phyloP scores from a whole-genome alignment of 306 rosid species.

The Sesbania bispinosa region DNA sequence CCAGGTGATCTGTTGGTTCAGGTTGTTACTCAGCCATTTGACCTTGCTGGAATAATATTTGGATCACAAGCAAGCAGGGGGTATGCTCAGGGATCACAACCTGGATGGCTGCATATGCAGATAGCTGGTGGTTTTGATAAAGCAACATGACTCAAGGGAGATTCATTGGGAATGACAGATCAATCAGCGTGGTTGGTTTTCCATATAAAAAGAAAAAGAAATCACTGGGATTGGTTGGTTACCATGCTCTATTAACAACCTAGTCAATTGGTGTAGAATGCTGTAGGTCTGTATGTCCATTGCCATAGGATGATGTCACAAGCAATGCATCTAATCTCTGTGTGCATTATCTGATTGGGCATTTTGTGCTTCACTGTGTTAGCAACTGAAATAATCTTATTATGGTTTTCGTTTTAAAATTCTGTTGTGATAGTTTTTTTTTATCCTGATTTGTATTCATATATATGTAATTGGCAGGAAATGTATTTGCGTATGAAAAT shows the following conservation, averaged over 20 bases:
- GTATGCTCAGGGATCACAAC: constrained; percentile 57
- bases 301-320: constrained; percentile 32
- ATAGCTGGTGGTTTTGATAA: constrained; percentile 68
- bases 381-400: constrained; percentile 24
- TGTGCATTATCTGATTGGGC: constrained; percentile 20
- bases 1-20: constrained; percentile 39
- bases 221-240: background rate
- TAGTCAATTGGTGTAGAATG: constrained; percentile 36
- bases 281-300: constrained; percentile 26
- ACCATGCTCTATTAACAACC: constrained; percentile 27
- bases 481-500: constrained; percentile 3
- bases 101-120: constrained; percentile 94
- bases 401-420: constrained; percentile 17
- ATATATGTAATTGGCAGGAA: constrained; percentile 22
- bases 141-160: constrained; percentile 39
- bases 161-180: constrained; percentile 9
- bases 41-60: constrained; percentile 66
- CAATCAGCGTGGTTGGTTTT: constrained; percentile 26
- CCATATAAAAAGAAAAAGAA: background rate
- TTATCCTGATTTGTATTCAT: constrained; percentile 20
- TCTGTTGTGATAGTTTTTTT: background rate
- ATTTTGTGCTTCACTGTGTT: constrained; percentile 12
- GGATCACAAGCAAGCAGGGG: constrained; percentile 66
- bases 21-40: constrained; percentile 59
- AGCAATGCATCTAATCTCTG: constrained; percentile 36